phyloP scores from a whole-genome alignment of 2,329 filamentous ascomycete species.

The Exophiala calicioides region DNA sequence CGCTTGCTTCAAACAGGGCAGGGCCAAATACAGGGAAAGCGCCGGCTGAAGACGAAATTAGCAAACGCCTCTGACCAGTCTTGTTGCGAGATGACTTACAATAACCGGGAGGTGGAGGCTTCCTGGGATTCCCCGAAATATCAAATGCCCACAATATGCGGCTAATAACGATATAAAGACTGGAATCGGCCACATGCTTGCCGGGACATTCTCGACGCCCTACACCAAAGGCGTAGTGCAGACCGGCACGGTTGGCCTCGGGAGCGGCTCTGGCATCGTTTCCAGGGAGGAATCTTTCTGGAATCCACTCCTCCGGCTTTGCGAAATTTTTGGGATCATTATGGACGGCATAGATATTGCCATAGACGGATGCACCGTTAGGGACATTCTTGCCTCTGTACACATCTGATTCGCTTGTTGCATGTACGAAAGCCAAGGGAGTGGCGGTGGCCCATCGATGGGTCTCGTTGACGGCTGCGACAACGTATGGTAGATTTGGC shows the following conservation, averaged over 20 bases:
- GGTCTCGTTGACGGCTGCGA: constrained; percentile 44
- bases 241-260: constrained; percentile 34
- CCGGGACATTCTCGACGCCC: constrained; percentile 46
- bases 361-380: constrained; percentile 48
- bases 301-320: constrained; percentile 40
- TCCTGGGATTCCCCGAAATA: constrained; percentile 10
- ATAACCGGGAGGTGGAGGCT: constrained; percentile 7
- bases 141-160: constrained; percentile 52
- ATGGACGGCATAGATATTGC: constrained; percentile 46
- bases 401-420: constrained; percentile 25
- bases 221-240: constrained; percentile 58
- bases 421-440: constrained; percentile 48
- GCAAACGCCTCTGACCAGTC: not conserved
- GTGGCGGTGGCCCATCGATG: constrained; percentile 46
- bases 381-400: constrained; percentile 30
- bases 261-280: constrained; percentile 38
- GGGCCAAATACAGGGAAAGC: constrained; percentile 11
- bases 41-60: constrained; percentile 5
- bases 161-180: constrained; percentile 57
- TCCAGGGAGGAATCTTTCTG: constrained; percentile 43
- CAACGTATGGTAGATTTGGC: constrained; percentile 38
- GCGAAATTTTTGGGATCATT: constrained; percentile 11
- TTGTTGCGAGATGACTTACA: constrained; percentile 6
- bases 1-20: constrained; percentile 10
- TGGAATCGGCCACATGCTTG: constrained; percentile 35